Evolutionary conservation across 805 yeast genomes (phyloP), one percentile per base, ranked within the genome.

Genomic region (Wickerhamomyces queroliae): DNA sequence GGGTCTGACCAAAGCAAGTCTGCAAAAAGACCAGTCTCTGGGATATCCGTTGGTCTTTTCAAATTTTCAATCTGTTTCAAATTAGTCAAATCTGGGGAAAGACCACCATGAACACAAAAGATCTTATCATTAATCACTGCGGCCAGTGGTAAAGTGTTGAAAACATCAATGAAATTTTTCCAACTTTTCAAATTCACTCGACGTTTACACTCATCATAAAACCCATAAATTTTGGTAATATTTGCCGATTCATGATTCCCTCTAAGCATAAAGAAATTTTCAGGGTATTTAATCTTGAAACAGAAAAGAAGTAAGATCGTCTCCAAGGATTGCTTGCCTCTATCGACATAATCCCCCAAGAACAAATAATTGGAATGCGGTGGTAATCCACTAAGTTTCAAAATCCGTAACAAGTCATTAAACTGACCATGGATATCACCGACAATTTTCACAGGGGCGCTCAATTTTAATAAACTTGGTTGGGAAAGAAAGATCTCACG

Each of bases 211-310:
- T 93, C 99, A 64, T 93, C 99, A 59, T 89, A 93, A 57, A 93
- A 93, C 2, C 99, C 99, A 62, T 93, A 93, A 24, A 93, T 96
- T 48, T 96, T 77, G 2, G 98, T 91, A 41, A 93, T 95, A 56
- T 87, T 88, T 17, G 99, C 97, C 63, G 96, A 87, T 66, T 93
- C 99, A 64, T 93, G 99, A 63, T 93, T 93, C 17, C 99, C 99
- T 50, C 99, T 70, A 32, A 93, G 69, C 43, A 93, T 64, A 61
- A 91, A 93, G 62, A 93, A 90, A 64, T 91, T 91, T 56, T 93
- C 97, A 0, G 99, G 98, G 55, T 89, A 91, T 61, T 91, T 91
- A 62, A 93, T 90, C 61, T 93, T 93, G 67, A 88, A 93, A 62
- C 97, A 90, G 38, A 93, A 69, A 44, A 93, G 68, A 36, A 93